Evolutionary conservation across 179 eudicot species (phyloP).

Genomic region (Nepenthes alata): DNA sequence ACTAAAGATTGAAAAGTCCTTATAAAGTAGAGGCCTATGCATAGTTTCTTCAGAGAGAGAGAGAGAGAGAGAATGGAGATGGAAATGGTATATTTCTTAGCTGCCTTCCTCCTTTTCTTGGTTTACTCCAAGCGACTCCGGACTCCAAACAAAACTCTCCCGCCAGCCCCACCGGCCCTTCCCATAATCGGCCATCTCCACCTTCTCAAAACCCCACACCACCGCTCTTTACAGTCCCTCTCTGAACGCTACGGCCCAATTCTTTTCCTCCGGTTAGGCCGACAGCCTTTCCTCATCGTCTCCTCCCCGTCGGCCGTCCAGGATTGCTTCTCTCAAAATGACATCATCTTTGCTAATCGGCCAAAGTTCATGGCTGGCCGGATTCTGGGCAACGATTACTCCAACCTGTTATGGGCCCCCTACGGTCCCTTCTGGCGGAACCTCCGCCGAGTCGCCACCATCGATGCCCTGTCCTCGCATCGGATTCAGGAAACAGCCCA

Average conservation of each 20-base stretch:
- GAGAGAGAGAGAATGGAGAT: background rate
- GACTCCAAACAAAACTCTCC: background rate
- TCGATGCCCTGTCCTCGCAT: slow-evolving; percentile 3
- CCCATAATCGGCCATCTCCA: slow-evolving; percentile 12
- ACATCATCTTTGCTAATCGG: slow-evolving; percentile 6
- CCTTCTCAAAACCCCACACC: slow-evolving; percentile 2
- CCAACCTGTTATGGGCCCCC: background rate
- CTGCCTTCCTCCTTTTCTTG: background rate
- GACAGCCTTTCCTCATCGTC: slow-evolving; percentile 4
- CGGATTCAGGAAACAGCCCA: background rate
- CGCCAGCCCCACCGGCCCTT: slow-evolving; percentile 7
- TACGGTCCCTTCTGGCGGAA: slow-evolving; percentile 8
- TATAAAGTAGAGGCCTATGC: too few species aligned
- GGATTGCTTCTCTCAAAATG: slow-evolving; percentile 7
- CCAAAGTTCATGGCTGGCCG: slow-evolving; percentile 1
- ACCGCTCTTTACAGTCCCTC: slow-evolving; percentile 5
- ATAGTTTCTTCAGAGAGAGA: too few species aligned
- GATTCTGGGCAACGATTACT: slow-evolving; percentile 1
- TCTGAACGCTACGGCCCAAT: slow-evolving; percentile 5
- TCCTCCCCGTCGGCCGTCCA: slow-evolving; percentile 5
- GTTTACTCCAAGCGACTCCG: background rate
- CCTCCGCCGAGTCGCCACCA: slow-evolving; percentile 1
- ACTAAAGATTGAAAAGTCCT: too few species aligned
- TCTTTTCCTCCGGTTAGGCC: slow-evolving; percentile 7
- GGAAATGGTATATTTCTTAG: background rate